A percentile compares a stretch with the other conserved stretches of the same genome.
phyloP scores from a whole-genome alignment of 306 rosid species.

The Medicago arabica region DNA sequence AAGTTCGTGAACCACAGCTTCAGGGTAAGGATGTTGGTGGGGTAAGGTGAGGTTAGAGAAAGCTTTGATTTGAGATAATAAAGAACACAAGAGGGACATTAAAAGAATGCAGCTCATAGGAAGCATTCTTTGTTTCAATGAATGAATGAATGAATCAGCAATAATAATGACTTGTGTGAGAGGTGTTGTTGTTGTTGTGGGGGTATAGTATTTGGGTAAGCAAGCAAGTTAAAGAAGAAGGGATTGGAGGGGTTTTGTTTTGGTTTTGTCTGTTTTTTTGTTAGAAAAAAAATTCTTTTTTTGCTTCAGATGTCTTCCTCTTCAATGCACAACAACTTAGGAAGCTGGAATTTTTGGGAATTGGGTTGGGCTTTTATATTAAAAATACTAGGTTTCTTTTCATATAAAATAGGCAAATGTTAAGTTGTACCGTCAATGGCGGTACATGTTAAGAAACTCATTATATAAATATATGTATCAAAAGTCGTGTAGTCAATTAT shows the following conservation, averaged over 20 bases:
- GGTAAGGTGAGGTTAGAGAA: conserved; percentile 71
- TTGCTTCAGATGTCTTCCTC: conserved; percentile 42
- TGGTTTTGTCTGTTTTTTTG: conserved; percentile 15
- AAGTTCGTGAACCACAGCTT: conserved; percentile 70
- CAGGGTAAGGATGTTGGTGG: conserved; percentile 89
- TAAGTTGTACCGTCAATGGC: too few species aligned
- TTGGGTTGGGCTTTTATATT: conserved; percentile 53
- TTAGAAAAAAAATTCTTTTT: conserved; percentile 30
- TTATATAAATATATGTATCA: too few species aligned
- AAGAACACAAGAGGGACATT: conserved; percentile 55
- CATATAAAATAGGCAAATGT: too few species aligned
- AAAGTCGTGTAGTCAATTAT: too few species aligned
- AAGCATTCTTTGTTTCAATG: conserved; percentile 60
- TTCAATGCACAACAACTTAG: conserved; percentile 40
- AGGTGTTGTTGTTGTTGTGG: not conserved
- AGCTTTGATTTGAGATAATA: conserved; percentile 56
- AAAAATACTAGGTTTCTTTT: not conserved
- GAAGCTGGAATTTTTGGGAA: conserved; percentile 48
- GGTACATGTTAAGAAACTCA: too few species aligned
- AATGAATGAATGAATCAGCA: conserved; percentile 4
- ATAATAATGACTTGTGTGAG: conserved; percentile 30
- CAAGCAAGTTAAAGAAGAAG: not conserved
- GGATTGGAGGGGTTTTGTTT: not conserved
- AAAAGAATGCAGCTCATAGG: conserved; percentile 72
- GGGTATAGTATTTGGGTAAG: not conserved